Conservation (phyloP, 2,329 filamentous ascomycete genomes). For the Hypoxylon sp. region DNA sequence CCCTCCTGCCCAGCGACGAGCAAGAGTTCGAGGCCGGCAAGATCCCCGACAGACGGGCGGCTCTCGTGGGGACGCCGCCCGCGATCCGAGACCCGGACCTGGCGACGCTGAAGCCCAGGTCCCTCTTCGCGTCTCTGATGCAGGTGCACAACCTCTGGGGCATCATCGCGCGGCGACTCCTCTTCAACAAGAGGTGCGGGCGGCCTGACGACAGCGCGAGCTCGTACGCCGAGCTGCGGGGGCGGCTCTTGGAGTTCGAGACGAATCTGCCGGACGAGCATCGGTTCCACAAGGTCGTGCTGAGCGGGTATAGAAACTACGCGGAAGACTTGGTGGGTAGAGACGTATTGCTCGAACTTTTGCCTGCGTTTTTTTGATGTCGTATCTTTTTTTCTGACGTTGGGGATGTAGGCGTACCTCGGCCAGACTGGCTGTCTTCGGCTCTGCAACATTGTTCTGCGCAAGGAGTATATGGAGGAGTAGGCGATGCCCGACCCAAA, state of each 20-base stretch:
- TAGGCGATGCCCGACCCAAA: slow-evolving; percentile 47
- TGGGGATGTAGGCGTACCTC: slow-evolving; percentile 58
- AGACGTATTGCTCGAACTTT: no score
- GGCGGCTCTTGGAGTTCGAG: slow-evolving; percentile 59
- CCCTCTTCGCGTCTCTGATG: slow-evolving; percentile 64
- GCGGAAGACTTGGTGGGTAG: slow-evolving; percentile 58
- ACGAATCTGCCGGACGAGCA: slow-evolving; percentile 56
- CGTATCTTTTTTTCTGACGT: no score
- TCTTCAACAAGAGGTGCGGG: slow-evolving; percentile 54
- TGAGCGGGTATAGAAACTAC: slow-evolving; percentile 58
- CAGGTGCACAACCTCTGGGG: slow-evolving; percentile 66
- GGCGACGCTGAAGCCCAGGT: slow-evolving; percentile 54
- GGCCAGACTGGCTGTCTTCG: slow-evolving; percentile 64
- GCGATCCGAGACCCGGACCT: slow-evolving; percentile 57
- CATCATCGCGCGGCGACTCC: slow-evolving; percentile 57
- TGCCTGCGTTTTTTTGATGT: no score
- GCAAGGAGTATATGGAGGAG: slow-evolving; percentile 63
- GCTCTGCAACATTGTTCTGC: slow-evolving; percentile 64
- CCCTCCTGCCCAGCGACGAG: slow-evolving; percentile 62
- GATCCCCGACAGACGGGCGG: slow-evolving; percentile 59
- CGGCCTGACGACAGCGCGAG: slow-evolving; percentile 58
- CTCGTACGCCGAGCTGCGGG: slow-evolving; percentile 57
- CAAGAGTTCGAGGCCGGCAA: slow-evolving; percentile 58
- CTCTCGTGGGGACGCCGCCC: slow-evolving; percentile 61
- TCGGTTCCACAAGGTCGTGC: slow-evolving; percentile 53